A percentile compares a stretch with the other conserved stretches of the same genome.
Conservation (phyloP, 2,329 filamentous ascomycete species). For the Zasmidium angulare region DNA sequence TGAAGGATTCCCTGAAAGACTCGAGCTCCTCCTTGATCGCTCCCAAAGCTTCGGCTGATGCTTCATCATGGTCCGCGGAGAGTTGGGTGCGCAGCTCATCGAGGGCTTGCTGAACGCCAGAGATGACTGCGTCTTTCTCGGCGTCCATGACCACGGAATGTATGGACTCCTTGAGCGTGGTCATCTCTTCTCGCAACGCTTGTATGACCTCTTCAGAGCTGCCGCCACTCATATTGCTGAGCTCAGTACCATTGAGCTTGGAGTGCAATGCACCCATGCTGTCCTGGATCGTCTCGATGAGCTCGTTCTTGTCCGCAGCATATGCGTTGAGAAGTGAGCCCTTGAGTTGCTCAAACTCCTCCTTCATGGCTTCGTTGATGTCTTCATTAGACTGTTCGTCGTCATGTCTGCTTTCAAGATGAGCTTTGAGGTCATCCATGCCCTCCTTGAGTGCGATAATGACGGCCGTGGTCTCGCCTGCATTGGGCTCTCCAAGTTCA, state of each 20-base stretch:
- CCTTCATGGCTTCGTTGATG: conserved; percentile 69
- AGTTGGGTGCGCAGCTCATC: conserved; percentile 44
- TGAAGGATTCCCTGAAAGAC: conserved; percentile 43
- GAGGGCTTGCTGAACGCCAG: conserved; percentile 57
- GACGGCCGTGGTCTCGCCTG: conserved; percentile 29
- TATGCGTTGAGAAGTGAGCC: conserved; percentile 68
- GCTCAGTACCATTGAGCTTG: conserved; percentile 41
- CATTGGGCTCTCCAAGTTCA: conserved; percentile 24
- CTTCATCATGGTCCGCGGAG: conserved; percentile 39
- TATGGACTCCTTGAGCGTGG: conserved; percentile 59
- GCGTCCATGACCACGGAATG: conserved; percentile 50
- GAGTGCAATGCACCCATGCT: conserved; percentile 50
- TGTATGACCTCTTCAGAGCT: conserved; percentile 48
- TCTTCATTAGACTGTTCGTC: conserved; percentile 40
- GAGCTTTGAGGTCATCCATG: conserved; percentile 32
- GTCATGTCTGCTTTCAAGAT: conserved; percentile 23
- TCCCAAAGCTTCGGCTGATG: conserved; percentile 43
- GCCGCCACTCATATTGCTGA: conserved; percentile 29
- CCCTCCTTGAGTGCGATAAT: conserved; percentile 34
- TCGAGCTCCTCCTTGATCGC: conserved; percentile 46
- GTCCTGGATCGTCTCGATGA: conserved; percentile 59
- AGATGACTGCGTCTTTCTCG: conserved; percentile 63
- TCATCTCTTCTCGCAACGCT: conserved; percentile 60
- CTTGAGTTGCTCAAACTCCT: conserved; percentile 78
- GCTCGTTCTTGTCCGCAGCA: conserved; percentile 59